Conservation (phyloP, 2,329 filamentous ascomycete species). For the Colletotrichum australisinense region DNA sequence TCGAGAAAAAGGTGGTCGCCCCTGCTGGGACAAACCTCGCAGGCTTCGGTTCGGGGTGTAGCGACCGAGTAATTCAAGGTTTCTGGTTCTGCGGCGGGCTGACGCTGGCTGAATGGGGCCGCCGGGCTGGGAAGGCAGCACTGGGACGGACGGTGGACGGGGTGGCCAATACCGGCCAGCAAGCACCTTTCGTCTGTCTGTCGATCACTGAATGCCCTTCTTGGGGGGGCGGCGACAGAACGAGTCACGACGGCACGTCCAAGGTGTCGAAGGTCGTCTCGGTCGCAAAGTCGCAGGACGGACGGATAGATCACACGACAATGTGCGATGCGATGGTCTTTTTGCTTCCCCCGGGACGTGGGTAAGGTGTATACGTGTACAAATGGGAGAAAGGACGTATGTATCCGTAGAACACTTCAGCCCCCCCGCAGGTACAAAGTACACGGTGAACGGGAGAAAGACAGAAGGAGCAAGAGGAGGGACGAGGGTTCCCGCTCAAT, state of each 20-base stretch:
- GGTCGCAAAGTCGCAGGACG: neutral
- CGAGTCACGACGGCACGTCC: conserved; percentile 18
- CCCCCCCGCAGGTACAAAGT: neutral
- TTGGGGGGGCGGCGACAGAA: neutral
- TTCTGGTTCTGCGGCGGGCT: neutral
- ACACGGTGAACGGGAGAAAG: neutral
- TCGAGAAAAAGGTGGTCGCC: neutral
- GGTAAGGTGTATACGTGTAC: neutral
- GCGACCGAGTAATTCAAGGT: conserved; percentile 29
- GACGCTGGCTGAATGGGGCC: conserved; percentile 1
- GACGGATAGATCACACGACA: neutral
- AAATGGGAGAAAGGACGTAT: neutral
- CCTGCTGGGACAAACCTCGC: conserved; percentile 28
- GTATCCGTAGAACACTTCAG: neutral
- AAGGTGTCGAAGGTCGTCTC: neutral
- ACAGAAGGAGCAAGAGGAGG: neutral
- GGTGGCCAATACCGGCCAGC: conserved; percentile 7
- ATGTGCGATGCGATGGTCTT: neutral
- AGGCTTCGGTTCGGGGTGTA: conserved; percentile 16
- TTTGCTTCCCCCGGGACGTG: neutral
- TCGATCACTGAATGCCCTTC: neutral
- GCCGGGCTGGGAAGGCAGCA: neutral
- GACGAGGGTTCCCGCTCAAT: conserved; percentile 18
- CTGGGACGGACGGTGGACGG: conserved; percentile 2
- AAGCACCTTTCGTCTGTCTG: neutral